Base-by-base conservation (phyloP, 208 protist genomes). In the Leishmania lainsoni region DNA sequence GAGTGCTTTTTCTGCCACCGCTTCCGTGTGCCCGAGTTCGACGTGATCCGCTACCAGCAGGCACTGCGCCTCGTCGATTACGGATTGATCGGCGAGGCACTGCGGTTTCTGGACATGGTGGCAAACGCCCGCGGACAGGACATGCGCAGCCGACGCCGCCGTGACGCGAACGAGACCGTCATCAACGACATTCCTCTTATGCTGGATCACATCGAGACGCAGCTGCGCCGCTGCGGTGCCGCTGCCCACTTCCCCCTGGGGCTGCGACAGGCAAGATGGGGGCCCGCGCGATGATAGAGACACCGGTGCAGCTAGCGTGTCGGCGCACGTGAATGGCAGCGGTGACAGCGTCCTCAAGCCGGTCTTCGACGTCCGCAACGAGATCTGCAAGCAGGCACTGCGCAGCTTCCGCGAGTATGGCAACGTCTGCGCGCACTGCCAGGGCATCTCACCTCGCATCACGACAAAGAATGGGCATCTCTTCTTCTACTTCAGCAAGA, bases 1-100 rank as follows among this genome's bases (percentile, higher is more conserved):
- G 80, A 96, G 83, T 98, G 94, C 83, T 97, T 98, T 84, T 96
- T 95, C 79, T 98, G 94, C 80, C 92, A 96, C 81, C 81, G 81
- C 49, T 89, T 98, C 56, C 94, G 94, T 51, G 89, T 84, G 22
- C 88, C 94, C 5, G 77, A 83, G 76, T 96, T 97, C 72, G 93
- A 98, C 79, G 90, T 96, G 75, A 79, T 93, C 79, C 91, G 94
- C n/a, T 98, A 94, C 73, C 83, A 83, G 22, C 92, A 92, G 83
- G 92, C 93, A 45, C 88, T 98, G n/a, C 84, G 81, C 16, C 88
- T 98, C 20, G 80, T 95, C 52, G 93, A 98, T 48, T 72, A 73
- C 61, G 93, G 93, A 6, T 83, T 95, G 20, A 89, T 91, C 70
- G 94, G 91, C 42, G 94, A 96, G 81, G 93, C 93, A 48, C 78